Percentiles rank a stretch among this genome's conserved stretches.
Conservation (phyloP, 2,329 filamentous ascomycete species). For the Tolypocladium tropicale region DNA sequence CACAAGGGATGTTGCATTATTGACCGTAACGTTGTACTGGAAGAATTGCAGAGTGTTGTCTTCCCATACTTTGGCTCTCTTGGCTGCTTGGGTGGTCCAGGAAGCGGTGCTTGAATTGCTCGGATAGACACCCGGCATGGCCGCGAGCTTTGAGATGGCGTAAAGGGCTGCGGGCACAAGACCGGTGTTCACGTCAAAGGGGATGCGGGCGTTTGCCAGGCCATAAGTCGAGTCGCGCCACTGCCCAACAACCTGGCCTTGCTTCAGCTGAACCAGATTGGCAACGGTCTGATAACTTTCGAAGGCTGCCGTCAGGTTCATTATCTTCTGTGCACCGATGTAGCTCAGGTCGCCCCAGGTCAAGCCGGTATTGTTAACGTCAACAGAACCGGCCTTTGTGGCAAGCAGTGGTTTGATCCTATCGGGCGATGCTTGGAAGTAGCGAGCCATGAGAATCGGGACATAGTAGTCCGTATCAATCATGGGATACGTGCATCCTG, state of each 20-base stretch:
- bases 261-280: conserved; percentile 49
- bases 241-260: conserved; percentile 44
- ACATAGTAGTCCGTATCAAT: conserved; percentile 54
- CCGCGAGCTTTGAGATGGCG: conserved; percentile 42
- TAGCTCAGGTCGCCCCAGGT: conserved; percentile 41
- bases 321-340: conserved; percentile 46
- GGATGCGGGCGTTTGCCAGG: conserved; percentile 50
- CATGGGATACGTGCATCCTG: conserved; percentile 49
- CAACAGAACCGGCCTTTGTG: conserved; percentile 27
- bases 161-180: conserved; percentile 51
- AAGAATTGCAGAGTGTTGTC: conserved; percentile 50
- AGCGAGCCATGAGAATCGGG: conserved; percentile 45
- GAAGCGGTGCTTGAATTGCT: conserved; percentile 22
- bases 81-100: conserved; percentile 34
- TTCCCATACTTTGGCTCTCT: conserved; percentile 52
- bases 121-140: conserved; percentile 36
- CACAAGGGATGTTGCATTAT: conserved; percentile 35
- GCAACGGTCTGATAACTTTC: conserved; percentile 35
- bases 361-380: conserved; percentile 39
- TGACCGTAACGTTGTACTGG: conserved; percentile 26
- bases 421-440: conserved; percentile 31
- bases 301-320: conserved; percentile 45
- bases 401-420: conserved; percentile 1
- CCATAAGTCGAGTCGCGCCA: conserved; percentile 54
- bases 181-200: conserved; percentile 55